Evolutionary conservation across 1,139 yeast genomes (phyloP), one percentile per base, ranked within the genome.

Genomic region (Wickerhamomyces sp.): DNA sequence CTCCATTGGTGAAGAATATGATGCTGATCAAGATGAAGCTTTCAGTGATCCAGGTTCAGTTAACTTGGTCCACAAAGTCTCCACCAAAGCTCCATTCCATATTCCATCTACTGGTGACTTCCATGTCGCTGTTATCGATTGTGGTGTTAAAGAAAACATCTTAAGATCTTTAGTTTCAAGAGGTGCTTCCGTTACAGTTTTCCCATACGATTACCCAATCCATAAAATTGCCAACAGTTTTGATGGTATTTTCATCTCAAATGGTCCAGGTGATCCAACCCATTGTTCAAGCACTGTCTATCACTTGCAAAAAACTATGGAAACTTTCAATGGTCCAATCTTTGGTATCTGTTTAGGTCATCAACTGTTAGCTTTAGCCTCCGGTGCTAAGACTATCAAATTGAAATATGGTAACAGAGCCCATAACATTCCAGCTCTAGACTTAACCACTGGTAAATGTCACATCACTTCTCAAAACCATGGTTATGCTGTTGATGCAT

Each of bases 231-330:
- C 96, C 48, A 80, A 80, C 66, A 87, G 86, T 67, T 93, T 90
- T 63, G 99, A 93, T 63, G 99, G 98, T 60, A 70, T 93, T 46
- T 93, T 93, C 71, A 81, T 93, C 57, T 88, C 97, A 43, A 93
- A 93, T 65, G 99, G 99, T 44, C 99, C 99, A 41, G 99, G 99
- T 61, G 97, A 93, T 69, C 99, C 99, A 63, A 87, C 95, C 45
- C 95, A 88, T 69, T 91, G 98, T 72, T 67, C 85, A 37, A 64
- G 79, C 39, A 93, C 99, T 14, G 89, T 88, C 41, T 78, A 76
- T 57, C 81, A 84, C 68, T 76, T 93, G 66, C 79, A 76, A 62
- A 73, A 79, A 62, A 79, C 94, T 48, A 83, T 93, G 83, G 61
- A 62, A 43, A 63, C 66, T 39, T 76, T 72, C 52, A 78, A 86